These are phyloP conservation scores for Exophiala spinifera DNA, from an alignment of 2,329 filamentous ascomycete species.

Conservation along the genomic window DNA sequence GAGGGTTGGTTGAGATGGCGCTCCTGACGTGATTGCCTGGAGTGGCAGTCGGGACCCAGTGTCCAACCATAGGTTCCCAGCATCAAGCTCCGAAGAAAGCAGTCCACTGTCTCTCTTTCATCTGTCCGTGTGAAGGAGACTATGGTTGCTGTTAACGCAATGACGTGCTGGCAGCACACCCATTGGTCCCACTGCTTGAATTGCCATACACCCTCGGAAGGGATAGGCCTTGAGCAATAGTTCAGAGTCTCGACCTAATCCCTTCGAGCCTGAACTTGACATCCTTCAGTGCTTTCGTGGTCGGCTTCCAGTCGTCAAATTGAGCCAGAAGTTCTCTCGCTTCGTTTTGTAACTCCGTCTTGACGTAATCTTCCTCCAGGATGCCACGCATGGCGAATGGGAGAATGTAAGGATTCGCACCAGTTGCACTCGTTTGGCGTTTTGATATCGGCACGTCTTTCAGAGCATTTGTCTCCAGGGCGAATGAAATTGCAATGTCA, in stretches of 20 bases:
- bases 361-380: constrained; percentile 87
- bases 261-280: constrained; percentile 93
- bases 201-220: too few species aligned
- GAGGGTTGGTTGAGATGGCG: too few species aligned
- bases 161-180: too few species aligned
- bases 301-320: constrained; percentile 92
- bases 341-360: constrained; percentile 72
- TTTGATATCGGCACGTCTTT: constrained; percentile 50
- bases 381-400: constrained; percentile 95
- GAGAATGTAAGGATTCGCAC: constrained; percentile 79
- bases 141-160: too few species aligned
- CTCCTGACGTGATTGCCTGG: too few species aligned
- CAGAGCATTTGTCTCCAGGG: constrained; percentile 66
- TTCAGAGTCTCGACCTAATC: constrained; percentile 73
- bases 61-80: too few species aligned
- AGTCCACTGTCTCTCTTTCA: too few species aligned
- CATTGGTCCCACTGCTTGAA: too few species aligned
- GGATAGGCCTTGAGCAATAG: not conserved
- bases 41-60: too few species aligned
- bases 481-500: constrained; percentile 68
- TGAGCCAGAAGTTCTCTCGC: constrained; percentile 74
- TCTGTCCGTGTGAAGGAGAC: too few species aligned
- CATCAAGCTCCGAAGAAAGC: too few species aligned
- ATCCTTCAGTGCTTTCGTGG: constrained; percentile 87
- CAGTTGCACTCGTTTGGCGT: constrained; percentile 41